Evolutionary conservation across 768 basidiomycete species (phyloP), one percentile per base, ranked within the genome.

Genomic region (Imleria badia): DNA sequence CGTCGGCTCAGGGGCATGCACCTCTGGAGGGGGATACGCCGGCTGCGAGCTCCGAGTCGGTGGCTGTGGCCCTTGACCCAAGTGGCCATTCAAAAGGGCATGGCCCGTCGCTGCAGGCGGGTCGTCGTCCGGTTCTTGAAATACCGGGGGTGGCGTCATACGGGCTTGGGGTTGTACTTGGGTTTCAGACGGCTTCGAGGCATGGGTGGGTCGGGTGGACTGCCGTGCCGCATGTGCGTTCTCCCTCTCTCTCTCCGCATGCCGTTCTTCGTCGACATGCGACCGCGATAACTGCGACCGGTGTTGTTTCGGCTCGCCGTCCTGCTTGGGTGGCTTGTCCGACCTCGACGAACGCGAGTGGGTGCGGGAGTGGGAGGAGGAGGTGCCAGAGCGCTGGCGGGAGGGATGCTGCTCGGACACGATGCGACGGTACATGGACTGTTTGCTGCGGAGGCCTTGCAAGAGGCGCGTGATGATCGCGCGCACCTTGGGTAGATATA

Each of bases 401-500:
- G 57, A 55, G 1, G 46, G 17, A 3, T 80, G 76, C 52, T 81
- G 78, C 55, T 89, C 85, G 29, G 85, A 82, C 26, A 86, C 79
- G 54, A 88, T 81, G 60, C 84, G 82, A 22, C 93, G 85, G 72
- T 96, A 97, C 59, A 86, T 78, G 36, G 89, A 85, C 72, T 99
- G 96, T 71, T 98, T 98, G 45, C 76, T 81, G 47, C 95, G 89
- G n/a, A 99, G 78, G 14, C 95, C 96, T 64, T 94, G 89, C 30
- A 99, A 73, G n/a, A 99, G 78, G 66, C 82, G 86, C 34, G 94
- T 95, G 66, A 98, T 98, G 66, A 97, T 96, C 63, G 81, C 80
- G 49, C 96, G 87, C 44, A 99, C 95, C 60, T 81, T 84, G 23
- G 96, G 96, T 5, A 98, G 84, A 73, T 92, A 97, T 2, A 86